Percentiles rank a stretch among this genome's conserved stretches.
These are phyloP conservation scores for Picea glauca DNA, from an alignment of 75 land plant species.

Conservation along the genomic window DNA sequence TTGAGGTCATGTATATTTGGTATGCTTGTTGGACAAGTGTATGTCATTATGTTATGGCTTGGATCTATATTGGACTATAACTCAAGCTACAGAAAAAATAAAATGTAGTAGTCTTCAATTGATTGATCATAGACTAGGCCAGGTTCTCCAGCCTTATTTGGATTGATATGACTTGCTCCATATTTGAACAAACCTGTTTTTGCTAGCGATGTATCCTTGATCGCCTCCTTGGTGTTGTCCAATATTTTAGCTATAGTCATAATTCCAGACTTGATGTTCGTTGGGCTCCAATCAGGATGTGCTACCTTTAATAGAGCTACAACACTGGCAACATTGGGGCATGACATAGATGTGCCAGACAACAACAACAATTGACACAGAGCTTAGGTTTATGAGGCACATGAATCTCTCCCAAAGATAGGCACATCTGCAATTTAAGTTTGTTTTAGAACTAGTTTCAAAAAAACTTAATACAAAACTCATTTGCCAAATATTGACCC, in stretches of 20 bases:
- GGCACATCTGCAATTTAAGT: no score
- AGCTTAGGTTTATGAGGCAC: no score
- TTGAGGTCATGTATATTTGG: constrained; percentile 35
- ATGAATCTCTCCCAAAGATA: no score
- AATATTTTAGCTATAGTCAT: constrained; percentile 18
- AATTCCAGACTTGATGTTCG: no score
- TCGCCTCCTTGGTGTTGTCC: constrained; percentile 28
- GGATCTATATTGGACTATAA: constrained; percentile 23
- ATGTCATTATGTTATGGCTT: neutral
- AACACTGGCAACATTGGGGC: no score
- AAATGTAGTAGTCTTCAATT: constrained; percentile 26
- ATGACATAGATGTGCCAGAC: no score
- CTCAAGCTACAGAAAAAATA: constrained; percentile 42
- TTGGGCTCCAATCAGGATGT: no score
- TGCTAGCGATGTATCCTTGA: constrained; percentile 10
- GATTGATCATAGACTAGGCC: constrained; percentile 53
- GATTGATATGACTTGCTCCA: constrained; percentile 57
- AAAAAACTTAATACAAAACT: no score
- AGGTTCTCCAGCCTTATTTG: constrained; percentile 41
- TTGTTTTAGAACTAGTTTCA: no score
- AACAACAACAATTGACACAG: no score
- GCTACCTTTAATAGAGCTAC: no score
- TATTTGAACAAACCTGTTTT: constrained; percentile 38
- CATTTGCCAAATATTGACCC: no score
- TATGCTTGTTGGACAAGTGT: constrained; percentile 18